Conservation (phyloP, 352 stramenopile species). For the Phytophthora fragariae region DNA sequence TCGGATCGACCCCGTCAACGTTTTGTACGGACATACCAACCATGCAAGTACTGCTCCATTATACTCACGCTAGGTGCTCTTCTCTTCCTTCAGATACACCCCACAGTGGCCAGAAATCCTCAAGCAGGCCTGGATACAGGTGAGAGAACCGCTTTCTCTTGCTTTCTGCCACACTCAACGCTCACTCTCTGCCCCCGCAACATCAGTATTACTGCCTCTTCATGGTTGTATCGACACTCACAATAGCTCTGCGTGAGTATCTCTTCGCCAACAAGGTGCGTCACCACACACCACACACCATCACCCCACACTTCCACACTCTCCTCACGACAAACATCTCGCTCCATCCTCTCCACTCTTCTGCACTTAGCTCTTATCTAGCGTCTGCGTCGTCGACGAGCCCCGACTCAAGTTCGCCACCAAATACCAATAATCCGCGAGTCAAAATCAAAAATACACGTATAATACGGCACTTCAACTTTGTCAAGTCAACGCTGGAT, state of each 20-base stretch:
- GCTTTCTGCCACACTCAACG: neutral
- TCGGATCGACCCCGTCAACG: conserved; percentile 41
- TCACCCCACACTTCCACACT: neutral
- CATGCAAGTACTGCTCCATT: neutral
- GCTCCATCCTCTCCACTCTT: too few species aligned
- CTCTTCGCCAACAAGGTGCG: conserved; percentile 54
- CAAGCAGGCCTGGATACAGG: conserved; percentile 78
- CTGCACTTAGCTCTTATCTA: conserved; percentile 34
- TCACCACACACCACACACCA: too few species aligned
- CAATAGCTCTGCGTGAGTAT: conserved; percentile 44
- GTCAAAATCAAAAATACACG: neutral
- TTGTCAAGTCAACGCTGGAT: neutral
- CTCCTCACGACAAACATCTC: neutral
- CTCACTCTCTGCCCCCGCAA: neutral
- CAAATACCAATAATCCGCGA: conserved; percentile 24
- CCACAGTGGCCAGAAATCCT: conserved; percentile 65
- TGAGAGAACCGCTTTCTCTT: conserved; percentile 15
- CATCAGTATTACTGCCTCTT: conserved; percentile 60
- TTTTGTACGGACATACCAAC: conserved; percentile 35
- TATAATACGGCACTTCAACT: neutral
- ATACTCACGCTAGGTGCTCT: neutral
- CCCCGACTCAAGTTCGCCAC: conserved; percentile 12
- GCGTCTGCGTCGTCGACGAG: conserved; percentile 45
- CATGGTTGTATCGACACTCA: conserved; percentile 41
- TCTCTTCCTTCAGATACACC: conserved; percentile 48